Evolutionary conservation across 2,329 filamentous ascomycete genomes (phyloP), one percentile per base, ranked within the genome.

Genomic region (Neophaeococcomyces aloes): DNA sequence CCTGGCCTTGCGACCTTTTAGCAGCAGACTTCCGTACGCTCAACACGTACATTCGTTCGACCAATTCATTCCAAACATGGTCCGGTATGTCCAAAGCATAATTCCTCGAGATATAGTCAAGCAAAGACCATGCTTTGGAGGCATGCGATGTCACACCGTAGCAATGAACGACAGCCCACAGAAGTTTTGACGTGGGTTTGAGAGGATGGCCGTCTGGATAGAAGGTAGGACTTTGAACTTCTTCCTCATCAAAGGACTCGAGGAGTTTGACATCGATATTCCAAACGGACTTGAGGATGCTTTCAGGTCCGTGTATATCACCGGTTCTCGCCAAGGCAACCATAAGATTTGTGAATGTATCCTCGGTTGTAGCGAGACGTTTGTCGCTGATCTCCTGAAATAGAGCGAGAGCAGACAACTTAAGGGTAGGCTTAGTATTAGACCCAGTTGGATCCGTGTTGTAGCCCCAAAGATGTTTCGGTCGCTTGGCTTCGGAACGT

Each of bases 111-210:
- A 88, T 59, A 52, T 75, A 75, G 47, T 82, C 71, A 10, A 87
- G 62, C 1, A 82, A 55, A 31, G 73, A 68, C 19, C 81, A 56
- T 10, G 76, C 82, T 1, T 70, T 65, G 1, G 68, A 58, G 3
- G 86, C 67, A 43, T 80, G 69, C 37, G 74, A 78, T 60, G 81
- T 84, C 48, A 70, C 71, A n/a, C 81, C 75, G 49, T 81, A 83
- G 1, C 70, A 67, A 56, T 86, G 78, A 4, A 81, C 79, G n/a
- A 88, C 64, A 7, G 79, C 73, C 43, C 75, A 67, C 17, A 89
- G 67, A 0, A 88, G 66, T 2, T 66, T 64, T 6, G 59, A 49
- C 0, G 74, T 76, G 2, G 85, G 84, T 39, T 68, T 65, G 25
- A 81, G 59, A 6, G 75, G 71, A 1, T 75, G 79, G 21, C 68